Base-by-base conservation (phyloP, 805 yeast genomes). In the Priceomyces castillae region DNA sequence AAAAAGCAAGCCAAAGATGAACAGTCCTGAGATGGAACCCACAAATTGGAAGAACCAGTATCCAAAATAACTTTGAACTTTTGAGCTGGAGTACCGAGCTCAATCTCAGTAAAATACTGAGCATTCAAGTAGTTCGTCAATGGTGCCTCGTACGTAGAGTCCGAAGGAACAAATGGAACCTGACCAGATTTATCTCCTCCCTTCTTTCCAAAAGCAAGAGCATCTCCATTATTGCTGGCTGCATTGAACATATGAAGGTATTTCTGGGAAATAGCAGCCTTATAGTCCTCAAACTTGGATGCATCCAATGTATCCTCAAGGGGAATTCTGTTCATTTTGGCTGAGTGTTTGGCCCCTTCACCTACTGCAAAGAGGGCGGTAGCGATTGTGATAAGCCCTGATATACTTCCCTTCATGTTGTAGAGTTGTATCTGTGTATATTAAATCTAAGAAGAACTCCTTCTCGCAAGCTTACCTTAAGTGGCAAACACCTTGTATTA, bases 41-140 rank as follows among this genome's bases (percentile, higher is more conserved):
- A 94, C 71, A 94, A 76, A 69, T 94, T 94, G 36, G 97, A 86
- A 36, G 96, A 87, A 33, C 99, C 99, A 19, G 99, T 92, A 68
- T 94, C 99, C 59, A 94, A 76, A 50, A 94, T 81, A 40, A 94
- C 98, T 76, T 92, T 92, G 71, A 94, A 94, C 14, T 78, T 64
- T 73, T 94, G 99, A 39, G 86, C 88, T 7, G 99, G 99, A 33
- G 96, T 86, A 54, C 99, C 99, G 46, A 94, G 59, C 45, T 81
- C 74, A 56, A 94, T 86, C 61, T 92, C 97, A 35, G 99, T 85
- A 65, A 77, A 94, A 70, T 94, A 92, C 72, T 94, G 99, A 34
- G 98, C 98, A 64, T 94, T 94, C 70, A 88, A 69, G 68, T 92
- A 94, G 74, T 94, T 90, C 51, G 94, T 84, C 64, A 94, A 78